These are phyloP conservation scores for Rhizopogon vesiculosus DNA, from an alignment of 768 basidiomycete genomes.

Conservation along the genomic window DNA sequence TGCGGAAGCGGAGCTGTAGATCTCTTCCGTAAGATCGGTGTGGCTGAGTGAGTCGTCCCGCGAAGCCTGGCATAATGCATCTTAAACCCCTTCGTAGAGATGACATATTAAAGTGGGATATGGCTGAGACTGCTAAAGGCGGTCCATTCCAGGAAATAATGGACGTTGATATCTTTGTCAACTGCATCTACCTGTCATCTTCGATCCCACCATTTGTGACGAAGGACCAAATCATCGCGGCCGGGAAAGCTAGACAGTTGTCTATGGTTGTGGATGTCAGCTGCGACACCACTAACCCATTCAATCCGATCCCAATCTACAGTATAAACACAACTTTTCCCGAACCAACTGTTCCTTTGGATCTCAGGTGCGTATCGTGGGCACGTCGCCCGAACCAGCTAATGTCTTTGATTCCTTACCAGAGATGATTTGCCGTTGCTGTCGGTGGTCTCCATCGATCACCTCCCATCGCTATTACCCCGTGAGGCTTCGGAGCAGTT, in stretches of 20 bases:
- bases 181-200: conserved; percentile 96
- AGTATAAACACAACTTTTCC: conserved; percentile 90
- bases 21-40: conserved; percentile 89
- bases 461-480: conserved; percentile 91
- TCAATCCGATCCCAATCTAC: conserved; percentile 97
- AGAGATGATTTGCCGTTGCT: conserved; percentile 64
- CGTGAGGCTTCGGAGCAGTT: conserved; percentile 98
- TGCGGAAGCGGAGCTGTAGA: conserved; percentile 96
- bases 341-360: conserved; percentile 85
- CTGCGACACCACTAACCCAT: conserved; percentile 98
- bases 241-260: conserved; percentile 66
- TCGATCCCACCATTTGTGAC: conserved; percentile 82
- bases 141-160: conserved; percentile 96
- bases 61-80: neutral
- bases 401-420: neutral
- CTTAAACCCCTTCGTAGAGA: conserved; percentile 44
- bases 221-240: conserved; percentile 61
- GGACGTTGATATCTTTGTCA: conserved; percentile 96
- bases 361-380: conserved; percentile 57
- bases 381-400: neutral
- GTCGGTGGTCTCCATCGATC: conserved; percentile 93
- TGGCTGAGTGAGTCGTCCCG: conserved; percentile 69
- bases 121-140: conserved; percentile 94
- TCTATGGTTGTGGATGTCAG: conserved; percentile 93
- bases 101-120: conserved; percentile 96